phyloP scores from a whole-genome alignment of 768 basidiomycete species.

The Kwoniella europaea region DNA sequence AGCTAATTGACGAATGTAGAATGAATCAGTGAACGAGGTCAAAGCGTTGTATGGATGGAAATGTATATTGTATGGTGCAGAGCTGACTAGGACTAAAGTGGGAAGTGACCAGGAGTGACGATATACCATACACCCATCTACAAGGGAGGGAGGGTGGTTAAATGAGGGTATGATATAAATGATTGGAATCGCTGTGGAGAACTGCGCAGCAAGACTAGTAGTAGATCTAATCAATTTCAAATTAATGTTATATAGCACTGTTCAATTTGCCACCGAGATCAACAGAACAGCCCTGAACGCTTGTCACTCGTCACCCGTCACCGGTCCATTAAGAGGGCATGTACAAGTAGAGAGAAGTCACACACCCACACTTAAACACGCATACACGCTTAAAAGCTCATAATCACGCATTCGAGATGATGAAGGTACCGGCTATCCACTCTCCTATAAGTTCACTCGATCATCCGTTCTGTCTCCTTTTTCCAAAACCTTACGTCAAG shows the following conservation, averaged over 20 bases:
- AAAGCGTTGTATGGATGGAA: conserved; percentile 4
- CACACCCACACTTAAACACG: not conserved
- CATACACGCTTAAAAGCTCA: not conserved
- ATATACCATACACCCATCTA: not conserved
- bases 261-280: conserved; percentile 1
- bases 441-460: not conserved
- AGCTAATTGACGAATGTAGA: not conserved
- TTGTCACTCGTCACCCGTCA: not conserved
- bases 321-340: not conserved
- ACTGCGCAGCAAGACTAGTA: not conserved
- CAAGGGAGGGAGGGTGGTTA: not conserved
- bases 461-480: not conserved
- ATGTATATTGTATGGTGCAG: not conserved
- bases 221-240: conserved; percentile 18
- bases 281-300: not conserved
- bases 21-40: conserved; percentile 3
- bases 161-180: not conserved
- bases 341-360: not conserved
- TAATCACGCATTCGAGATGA: not conserved
- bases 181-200: not conserved
- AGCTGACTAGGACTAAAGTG: not conserved
- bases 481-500: not conserved
- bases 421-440: not conserved
- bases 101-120: not conserved
- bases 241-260: not conserved